phyloP scores from a whole-genome alignment of 768 basidiomycete species.

The Hysterangium stoloniferum region DNA sequence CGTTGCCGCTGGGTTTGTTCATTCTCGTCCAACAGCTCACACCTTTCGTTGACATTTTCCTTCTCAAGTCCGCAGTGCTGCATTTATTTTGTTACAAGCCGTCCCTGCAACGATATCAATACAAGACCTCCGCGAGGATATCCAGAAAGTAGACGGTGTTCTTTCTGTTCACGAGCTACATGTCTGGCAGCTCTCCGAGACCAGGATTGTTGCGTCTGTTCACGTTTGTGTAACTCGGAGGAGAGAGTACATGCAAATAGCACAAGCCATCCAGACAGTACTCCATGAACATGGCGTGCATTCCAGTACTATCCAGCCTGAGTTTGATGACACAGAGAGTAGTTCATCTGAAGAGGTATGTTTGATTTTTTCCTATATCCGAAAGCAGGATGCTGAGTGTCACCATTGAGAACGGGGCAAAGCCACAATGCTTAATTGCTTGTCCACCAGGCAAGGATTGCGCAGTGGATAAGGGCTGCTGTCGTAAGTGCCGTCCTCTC shows the following conservation, averaged over 20 bases:
- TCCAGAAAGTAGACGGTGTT: conserved; percentile 78
- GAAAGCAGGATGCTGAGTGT: not conserved
- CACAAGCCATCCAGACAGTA: conserved; percentile 71
- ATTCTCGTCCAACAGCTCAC: conserved; percentile 13
- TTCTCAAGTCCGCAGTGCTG: conserved; percentile 70
- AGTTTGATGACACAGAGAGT: conserved; percentile 45
- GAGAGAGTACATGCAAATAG: conserved; percentile 88
- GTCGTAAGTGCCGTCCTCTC: conserved; percentile 47
- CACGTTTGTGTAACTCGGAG: conserved; percentile 81
- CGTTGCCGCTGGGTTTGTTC: conserved; percentile 73
- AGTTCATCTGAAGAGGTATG: conserved; percentile 39
- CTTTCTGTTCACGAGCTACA: conserved; percentile 89
- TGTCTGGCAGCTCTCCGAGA: conserved; percentile 95
- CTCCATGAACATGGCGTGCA: conserved; percentile 92
- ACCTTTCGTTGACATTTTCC: not conserved
- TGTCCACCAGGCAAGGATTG: conserved; percentile 67
- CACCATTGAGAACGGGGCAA: conserved; percentile 34
- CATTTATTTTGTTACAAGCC: conserved; percentile 91
- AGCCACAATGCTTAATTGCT: conserved; percentile 60
- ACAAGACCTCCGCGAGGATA: conserved; percentile 79
- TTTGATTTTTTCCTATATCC: conserved; percentile 33
- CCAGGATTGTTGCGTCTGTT: conserved; percentile 90
- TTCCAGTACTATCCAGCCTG: conserved; percentile 90
- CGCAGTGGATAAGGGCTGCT: conserved; percentile 70
- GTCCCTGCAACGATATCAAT: conserved; percentile 86